phyloP scores from a whole-genome alignment of 2,329 filamentous ascomycete species.

The Calonectria honghensis region DNA sequence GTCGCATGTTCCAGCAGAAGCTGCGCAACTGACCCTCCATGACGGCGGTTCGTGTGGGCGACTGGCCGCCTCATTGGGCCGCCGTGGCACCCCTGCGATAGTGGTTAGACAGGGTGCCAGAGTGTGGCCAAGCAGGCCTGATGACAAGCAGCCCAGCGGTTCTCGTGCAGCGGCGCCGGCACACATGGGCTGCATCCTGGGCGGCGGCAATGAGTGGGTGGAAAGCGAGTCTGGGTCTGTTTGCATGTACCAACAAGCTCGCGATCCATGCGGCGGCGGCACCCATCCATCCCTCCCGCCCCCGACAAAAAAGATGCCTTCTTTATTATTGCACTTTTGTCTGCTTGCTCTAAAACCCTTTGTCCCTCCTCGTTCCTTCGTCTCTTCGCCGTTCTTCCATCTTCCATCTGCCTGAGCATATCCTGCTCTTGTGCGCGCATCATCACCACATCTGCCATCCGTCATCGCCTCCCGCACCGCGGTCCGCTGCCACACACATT shows the following conservation, averaged over 20 bases:
- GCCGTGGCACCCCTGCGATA: constrained; percentile 50
- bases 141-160: constrained; percentile 37
- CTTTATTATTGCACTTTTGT: constrained; percentile 23
- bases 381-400: constrained; percentile 3
- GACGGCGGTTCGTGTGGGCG: constrained; percentile 51
- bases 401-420: neutral
- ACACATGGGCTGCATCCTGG: constrained; percentile 18
- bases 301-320: neutral
- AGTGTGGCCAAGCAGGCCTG: constrained; percentile 33
- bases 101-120: constrained; percentile 33
- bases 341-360: constrained; percentile 34
- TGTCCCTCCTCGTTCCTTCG: constrained; percentile 18
- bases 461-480: constrained; percentile 47
- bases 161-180: constrained; percentile 24
- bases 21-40: constrained; percentile 53
- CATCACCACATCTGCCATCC: constrained; percentile 32
- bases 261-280: constrained; percentile 33
- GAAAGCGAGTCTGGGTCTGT: neutral
- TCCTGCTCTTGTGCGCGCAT: constrained; percentile 4
- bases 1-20: constrained; percentile 53
- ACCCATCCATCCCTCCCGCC: constrained; percentile 1
- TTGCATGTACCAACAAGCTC: neutral
- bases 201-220: neutral
- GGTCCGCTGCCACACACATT: constrained; percentile 51
- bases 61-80: constrained; percentile 51